phyloP scores from a whole-genome alignment of 2,329 filamentous ascomycete species.

The Fusarium lyarnte region DNA sequence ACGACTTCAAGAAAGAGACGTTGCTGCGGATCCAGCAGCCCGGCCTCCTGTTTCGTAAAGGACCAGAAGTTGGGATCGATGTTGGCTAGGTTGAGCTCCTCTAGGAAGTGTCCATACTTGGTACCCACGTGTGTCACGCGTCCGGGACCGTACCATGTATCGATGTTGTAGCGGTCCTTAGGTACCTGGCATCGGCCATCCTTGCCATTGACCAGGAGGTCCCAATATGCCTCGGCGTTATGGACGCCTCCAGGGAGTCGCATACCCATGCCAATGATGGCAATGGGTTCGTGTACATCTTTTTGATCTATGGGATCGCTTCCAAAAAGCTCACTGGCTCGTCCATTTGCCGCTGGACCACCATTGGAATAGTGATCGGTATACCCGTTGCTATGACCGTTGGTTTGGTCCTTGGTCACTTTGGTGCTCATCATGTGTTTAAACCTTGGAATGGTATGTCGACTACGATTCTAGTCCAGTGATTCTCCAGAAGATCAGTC shows the following conservation, averaged over 20 bases:
- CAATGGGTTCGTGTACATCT: not conserved
- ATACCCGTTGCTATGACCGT: not conserved
- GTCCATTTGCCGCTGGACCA: not conserved
- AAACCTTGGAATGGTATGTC: not conserved
- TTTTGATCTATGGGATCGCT: not conserved
- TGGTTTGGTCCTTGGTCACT: not conserved
- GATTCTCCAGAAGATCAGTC: not conserved
- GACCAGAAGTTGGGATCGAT: conserved; percentile 8
- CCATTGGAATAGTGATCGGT: not conserved
- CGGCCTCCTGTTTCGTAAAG: conserved; percentile 7
- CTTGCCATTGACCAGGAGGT: not conserved
- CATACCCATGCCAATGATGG: conserved; percentile 6
- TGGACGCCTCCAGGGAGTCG: not conserved
- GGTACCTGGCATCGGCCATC: conserved; percentile 1
- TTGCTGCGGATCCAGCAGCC: conserved; percentile 3
- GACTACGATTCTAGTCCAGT: not conserved
- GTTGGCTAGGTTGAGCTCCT: conserved; percentile 11
- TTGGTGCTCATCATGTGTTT: not conserved
- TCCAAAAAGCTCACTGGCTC: not conserved
- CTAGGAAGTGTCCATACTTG: conserved; percentile 7
- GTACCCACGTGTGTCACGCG: conserved; percentile 6
- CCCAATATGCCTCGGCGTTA: not conserved
- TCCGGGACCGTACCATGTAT: conserved; percentile 6
- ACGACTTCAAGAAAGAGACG: conserved; percentile 10
- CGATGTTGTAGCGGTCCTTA: conserved; percentile 1